Evolutionary conservation across 2,329 filamentous ascomycete genomes (phyloP).

Genomic region (Diaporthe nobilis): DNA sequence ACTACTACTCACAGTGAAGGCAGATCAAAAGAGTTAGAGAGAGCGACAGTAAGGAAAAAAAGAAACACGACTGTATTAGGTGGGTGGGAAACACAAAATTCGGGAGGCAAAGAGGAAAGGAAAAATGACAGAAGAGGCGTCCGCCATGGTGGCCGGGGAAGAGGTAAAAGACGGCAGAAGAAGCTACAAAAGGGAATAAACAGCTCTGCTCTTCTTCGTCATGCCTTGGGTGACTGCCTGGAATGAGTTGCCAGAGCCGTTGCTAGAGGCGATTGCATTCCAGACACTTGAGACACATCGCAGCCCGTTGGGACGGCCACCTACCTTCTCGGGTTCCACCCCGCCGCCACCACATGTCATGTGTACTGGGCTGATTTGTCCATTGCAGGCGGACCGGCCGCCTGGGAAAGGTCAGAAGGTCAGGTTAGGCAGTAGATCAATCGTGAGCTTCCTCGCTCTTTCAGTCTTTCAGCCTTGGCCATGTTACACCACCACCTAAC

Average conservation of each 20-base stretch:
- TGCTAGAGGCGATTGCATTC: conserved; percentile 39
- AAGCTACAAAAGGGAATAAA: conserved; percentile 6
- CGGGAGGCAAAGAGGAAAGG: background rate
- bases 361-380: background rate
- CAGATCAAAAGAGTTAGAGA: background rate
- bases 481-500: background rate
- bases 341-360: background rate
- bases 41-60: background rate
- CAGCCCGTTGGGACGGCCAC: conserved; percentile 17
- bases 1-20: background rate
- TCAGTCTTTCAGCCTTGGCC: conserved; percentile 3
- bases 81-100: conserved; percentile 16
- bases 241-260: conserved; percentile 37
- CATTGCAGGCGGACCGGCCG: background rate
- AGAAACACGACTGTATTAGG: background rate
- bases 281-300: conserved; percentile 28
- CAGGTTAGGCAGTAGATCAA: conserved; percentile 17
- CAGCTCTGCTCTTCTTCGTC: conserved; percentile 25
- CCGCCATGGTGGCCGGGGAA: conserved; percentile 14
- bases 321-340: background rate
- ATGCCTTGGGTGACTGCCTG: conserved; percentile 29
- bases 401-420: background rate
- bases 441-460: background rate
- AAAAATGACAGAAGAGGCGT: conserved; percentile 17
- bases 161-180: background rate